Base-by-base conservation (phyloP, 2,329 filamentous ascomycete genomes). In the Seiridium unicorne region DNA sequence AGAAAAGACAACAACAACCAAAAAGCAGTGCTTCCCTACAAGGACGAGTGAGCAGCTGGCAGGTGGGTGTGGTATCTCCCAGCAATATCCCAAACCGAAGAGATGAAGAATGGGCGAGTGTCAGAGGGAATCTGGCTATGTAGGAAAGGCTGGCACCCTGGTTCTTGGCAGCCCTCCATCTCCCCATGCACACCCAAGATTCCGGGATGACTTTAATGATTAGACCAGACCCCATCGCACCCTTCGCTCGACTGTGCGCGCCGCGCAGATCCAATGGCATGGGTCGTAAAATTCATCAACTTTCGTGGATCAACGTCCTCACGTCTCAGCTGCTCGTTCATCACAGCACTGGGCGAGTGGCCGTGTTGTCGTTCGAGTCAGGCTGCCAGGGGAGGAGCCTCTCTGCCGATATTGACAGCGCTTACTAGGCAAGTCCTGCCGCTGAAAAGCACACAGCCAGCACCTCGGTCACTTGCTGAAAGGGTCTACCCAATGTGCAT, bases 101-200 rank as follows among this genome's bases (percentile, higher is more conserved):
- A 61, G 42, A 55, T 56, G 51, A 58, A 55, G 58, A 51, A 55
- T 32, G 35, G 44, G 49, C 44, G 55, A 34, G 44, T 61, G 57
- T 59, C 55, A 53, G 51, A 57, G 44, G n/a, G 49, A 61, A 58
- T 58, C 55, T 51, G 56, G 57, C 51, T 46, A 57, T 60, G 44
- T 60, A 64, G 59, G 55, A 62, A 66, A 44, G 66, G 5, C n/a
- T 49, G 26, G 18, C 69, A 68, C 69, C 70, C 68, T 71, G 69
- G 60, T 59, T 61, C 59, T 68, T 64, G 51, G 58, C 68, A 63
- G 65, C 65, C 68, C 65, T 62, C 66, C 61, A 64, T 53, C 62
- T 63, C 65, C 65, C 67, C 61, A 68, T 70, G 63, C 49, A 32
- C 64, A 70, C 68, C 70, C 69, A 72, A 70, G 69, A 70, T 70